These are phyloP conservation scores for Termitomyces titanicus DNA, from an alignment of 768 basidiomycete genomes.

Conservation along the genomic window DNA sequence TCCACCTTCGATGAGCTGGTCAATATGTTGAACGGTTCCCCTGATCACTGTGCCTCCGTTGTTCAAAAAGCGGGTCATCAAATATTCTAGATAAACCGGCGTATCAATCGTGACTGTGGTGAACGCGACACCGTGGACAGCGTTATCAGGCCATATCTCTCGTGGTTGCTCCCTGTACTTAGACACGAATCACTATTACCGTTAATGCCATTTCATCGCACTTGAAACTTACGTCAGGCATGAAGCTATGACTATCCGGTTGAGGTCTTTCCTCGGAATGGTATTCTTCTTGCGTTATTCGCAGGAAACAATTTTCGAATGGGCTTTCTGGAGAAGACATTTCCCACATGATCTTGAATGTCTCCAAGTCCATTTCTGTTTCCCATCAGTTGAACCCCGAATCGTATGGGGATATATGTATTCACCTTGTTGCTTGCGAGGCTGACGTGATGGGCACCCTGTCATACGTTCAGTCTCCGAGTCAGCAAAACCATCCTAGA, in stretches of 20 bases:
- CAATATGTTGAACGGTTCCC: constrained; percentile 55
- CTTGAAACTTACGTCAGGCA: constrained; percentile 43
- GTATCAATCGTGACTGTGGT: constrained; percentile 64
- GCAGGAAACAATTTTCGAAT: constrained; percentile 61
- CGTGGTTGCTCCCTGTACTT: constrained; percentile 31
- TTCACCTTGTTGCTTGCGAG: constrained; percentile 48
- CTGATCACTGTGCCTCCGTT: constrained; percentile 54
- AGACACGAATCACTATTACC: neutral
- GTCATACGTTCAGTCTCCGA: neutral
- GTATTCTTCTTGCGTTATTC: constrained; percentile 59
- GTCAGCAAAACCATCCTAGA: neutral
- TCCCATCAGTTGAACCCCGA: neutral
- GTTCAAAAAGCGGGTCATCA: constrained; percentile 53
- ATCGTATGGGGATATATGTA: neutral
- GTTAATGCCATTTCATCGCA: neutral
- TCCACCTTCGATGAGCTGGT: constrained; percentile 57
- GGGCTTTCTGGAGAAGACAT: constrained; percentile 55
- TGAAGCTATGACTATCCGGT: constrained; percentile 39
- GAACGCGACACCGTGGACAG: constrained; percentile 47
- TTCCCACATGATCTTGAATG: constrained; percentile 68
- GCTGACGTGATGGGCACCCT: constrained; percentile 84
- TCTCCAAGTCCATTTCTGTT: constrained; percentile 63
- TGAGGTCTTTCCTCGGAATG: constrained; percentile 35
- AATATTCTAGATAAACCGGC: constrained; percentile 59
- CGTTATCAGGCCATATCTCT: constrained; percentile 25